Conservation (phyloP, 352 stramenopile species). For the Elongisporangium undulatum region DNA sequence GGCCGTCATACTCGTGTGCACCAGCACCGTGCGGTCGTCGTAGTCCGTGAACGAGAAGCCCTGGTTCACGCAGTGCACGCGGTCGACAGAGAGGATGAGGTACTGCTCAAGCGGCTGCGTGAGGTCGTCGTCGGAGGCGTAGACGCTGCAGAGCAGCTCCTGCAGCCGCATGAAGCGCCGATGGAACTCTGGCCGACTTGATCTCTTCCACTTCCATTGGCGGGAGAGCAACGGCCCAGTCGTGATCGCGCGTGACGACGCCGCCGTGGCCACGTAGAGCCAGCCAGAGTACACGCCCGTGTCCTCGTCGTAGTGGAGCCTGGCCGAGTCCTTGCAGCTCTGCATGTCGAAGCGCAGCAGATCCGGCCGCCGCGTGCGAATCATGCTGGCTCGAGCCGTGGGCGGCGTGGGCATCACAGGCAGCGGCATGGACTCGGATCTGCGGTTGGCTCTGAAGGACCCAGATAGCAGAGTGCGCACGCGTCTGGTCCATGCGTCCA, state of each 20-base stretch:
- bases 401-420: background rate
- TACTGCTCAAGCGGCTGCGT: slow-evolving; percentile 16
- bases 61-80: slow-evolving; percentile 42
- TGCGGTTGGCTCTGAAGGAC: background rate
- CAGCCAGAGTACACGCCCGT: slow-evolving; percentile 27
- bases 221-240: background rate
- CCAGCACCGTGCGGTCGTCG: slow-evolving; percentile 28
- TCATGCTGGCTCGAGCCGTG: background rate
- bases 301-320: slow-evolving; percentile 8
- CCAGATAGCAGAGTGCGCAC: background rate
- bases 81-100: slow-evolving; percentile 32
- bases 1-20: slow-evolving; percentile 28
- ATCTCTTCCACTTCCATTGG: background rate
- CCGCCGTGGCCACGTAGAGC: slow-evolving; percentile 24
- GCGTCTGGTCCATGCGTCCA: background rate
- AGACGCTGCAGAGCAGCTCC: slow-evolving; percentile 39
- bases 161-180: slow-evolving; percentile 34
- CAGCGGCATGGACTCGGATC: background rate
- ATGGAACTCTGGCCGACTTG: slow-evolving; percentile 9
- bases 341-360: background rate
- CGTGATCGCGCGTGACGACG: background rate
- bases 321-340: background rate
- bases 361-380: background rate
- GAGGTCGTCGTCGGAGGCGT: slow-evolving; percentile 15
- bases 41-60: slow-evolving; percentile 40